phyloP scores from a whole-genome alignment of 2,329 filamentous ascomycete genomes.

The Exophiala viscosa region DNA sequence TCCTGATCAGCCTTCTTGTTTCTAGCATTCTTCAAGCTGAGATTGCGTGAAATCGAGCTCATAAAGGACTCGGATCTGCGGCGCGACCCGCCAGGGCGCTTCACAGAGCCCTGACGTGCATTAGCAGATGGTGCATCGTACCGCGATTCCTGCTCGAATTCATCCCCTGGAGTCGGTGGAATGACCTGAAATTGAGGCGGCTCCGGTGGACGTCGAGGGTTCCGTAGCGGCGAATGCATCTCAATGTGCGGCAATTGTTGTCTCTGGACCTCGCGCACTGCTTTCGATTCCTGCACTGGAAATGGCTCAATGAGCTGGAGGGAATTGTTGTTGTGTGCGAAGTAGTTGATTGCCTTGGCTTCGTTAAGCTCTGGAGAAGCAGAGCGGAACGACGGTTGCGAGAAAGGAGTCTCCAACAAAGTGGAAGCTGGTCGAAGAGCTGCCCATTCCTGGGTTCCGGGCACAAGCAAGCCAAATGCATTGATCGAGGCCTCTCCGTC shows the following conservation, averaged over 20 bases:
- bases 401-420: constrained; percentile 46
- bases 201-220: constrained; percentile 55
- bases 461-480: constrained; percentile 16
- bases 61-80: constrained; percentile 40
- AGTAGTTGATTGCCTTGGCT: constrained; percentile 58
- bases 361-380: constrained; percentile 59
- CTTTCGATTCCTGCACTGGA: constrained; percentile 31
- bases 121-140: constrained; percentile 25
- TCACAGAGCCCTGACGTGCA: constrained; percentile 25
- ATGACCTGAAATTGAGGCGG: constrained; percentile 56
- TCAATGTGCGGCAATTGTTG: constrained; percentile 29
- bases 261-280: constrained; percentile 32
- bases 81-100: constrained; percentile 36
- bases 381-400: constrained; percentile 42
- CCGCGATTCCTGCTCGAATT: constrained; percentile 41
- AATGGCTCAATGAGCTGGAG: constrained; percentile 60
- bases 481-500: constrained; percentile 6
- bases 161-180: constrained; percentile 48
- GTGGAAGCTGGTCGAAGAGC: constrained; percentile 46
- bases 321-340: constrained; percentile 61
- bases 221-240: constrained; percentile 57
- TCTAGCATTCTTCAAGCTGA: constrained; percentile 40
- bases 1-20: constrained; percentile 43
- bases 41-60: constrained; percentile 35
- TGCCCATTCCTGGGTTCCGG: constrained; percentile 37